Evolutionary conservation across 805 yeast genomes (phyloP).

Genomic region (Pichia thaimueangensis): DNA sequence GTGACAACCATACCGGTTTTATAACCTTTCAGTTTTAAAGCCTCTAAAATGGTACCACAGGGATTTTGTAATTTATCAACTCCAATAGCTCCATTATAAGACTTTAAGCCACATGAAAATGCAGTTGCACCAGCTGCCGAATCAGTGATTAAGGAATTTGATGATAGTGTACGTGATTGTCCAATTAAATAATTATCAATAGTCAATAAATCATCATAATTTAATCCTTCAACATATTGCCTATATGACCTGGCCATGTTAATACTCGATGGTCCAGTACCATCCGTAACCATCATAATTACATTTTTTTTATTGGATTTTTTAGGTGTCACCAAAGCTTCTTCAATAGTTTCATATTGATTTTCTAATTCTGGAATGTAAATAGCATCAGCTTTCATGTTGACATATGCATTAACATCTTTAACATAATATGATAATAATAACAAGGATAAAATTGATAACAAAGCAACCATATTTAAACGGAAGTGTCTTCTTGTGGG

Average conservation of each 20-base stretch:
- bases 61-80: constrained; percentile 64
- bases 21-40: constrained; percentile 75
- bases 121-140: constrained; percentile 98
- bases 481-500: neutral
- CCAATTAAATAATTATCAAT: constrained; percentile 74
- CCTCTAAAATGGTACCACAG: constrained; percentile 85
- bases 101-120: constrained; percentile 74
- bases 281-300: constrained; percentile 86
- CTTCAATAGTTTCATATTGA: neutral
- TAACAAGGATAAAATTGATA: constrained; percentile 2
- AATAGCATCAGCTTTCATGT: neutral
- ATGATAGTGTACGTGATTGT: constrained; percentile 76
- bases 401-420: constrained; percentile 1
- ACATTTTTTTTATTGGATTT: constrained; percentile 52
- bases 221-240: constrained; percentile 51
- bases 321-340: neutral
- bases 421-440: constrained; percentile 1
- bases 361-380: neutral
- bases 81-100: constrained; percentile 91
- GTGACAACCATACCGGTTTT: constrained; percentile 88
- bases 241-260: constrained; percentile 72
- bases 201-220: constrained; percentile 42
- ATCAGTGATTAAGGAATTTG: constrained; percentile 74
- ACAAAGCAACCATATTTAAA: neutral
- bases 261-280: constrained; percentile 90